phyloP scores from a whole-genome alignment of 495 filamentous ascomycete species.

The Tuber brumale region DNA sequence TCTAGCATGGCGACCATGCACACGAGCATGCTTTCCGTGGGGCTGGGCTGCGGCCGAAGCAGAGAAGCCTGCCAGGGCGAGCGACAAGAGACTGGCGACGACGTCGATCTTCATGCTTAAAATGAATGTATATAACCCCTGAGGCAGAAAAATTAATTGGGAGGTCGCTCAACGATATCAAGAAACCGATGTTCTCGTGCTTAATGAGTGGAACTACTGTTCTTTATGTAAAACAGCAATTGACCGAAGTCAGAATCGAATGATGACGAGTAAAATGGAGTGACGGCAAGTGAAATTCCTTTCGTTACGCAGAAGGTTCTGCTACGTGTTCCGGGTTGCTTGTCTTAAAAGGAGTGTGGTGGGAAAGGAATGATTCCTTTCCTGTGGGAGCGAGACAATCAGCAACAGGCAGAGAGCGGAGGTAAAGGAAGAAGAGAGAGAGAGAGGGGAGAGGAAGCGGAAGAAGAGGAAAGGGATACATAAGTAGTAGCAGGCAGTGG shows the following conservation, averaged over 20 bases:
- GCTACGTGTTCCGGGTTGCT: slow-evolving; percentile 23
- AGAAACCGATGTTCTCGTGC: neutral
- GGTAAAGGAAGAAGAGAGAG: slow-evolving; percentile 18
- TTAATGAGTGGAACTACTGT: neutral
- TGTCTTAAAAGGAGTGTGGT: slow-evolving; percentile 33
- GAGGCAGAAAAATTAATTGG: neutral
- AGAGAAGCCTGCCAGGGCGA: slow-evolving; percentile 30
- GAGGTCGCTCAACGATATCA: slow-evolving; percentile 4
- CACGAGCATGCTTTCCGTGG: slow-evolving; percentile 28
- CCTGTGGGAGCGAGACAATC: slow-evolving; percentile 25
- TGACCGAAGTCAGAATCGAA: neutral
- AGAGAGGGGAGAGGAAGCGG: slow-evolving; percentile 14
- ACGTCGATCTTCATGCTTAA: slow-evolving; percentile 24
- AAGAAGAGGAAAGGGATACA: slow-evolving; percentile 14
- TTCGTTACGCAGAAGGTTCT: slow-evolving; percentile 3
- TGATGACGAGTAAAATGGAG: neutral
- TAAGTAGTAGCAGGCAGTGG: neutral
- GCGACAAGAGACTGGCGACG: slow-evolving; percentile 25
- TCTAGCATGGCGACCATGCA: slow-evolving; percentile 17
- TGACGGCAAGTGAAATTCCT: slow-evolving; percentile 1
- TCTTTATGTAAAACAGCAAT: slow-evolving; percentile 9
- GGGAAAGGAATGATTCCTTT: slow-evolving; percentile 29
- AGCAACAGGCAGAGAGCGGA: slow-evolving; percentile 23
- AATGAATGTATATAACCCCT: neutral
- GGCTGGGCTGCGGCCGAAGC: slow-evolving; percentile 28